Percentiles rank a stretch among this genome's conserved stretches.
Evolutionary conservation across 352 stramenopile species (phyloP).

Genomic region (Pythium aphanidermatum): DNA sequence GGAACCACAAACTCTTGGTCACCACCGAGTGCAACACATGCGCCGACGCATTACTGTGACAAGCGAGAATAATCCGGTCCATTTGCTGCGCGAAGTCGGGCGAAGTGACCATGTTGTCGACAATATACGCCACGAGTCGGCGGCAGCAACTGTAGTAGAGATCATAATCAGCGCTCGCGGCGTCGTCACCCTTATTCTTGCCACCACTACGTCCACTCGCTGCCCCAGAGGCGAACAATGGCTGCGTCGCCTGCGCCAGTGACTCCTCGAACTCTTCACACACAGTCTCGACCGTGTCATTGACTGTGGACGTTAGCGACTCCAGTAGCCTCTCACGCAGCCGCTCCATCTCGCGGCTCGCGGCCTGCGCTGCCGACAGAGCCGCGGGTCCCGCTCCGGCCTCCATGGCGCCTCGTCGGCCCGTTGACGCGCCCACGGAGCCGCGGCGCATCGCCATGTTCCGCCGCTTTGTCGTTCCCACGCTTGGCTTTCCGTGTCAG

Average conservation of each 20-base stretch:
- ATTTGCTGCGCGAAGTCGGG: constrained; percentile 51
- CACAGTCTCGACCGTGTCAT: constrained; percentile 40
- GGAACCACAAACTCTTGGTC: constrained; percentile 63
- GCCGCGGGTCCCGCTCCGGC: background rate
- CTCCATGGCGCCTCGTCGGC: background rate
- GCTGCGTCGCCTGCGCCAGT: constrained; percentile 9
- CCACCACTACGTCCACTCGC: no score
- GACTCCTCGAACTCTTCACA: constrained; percentile 37
- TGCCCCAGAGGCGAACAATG: no score
- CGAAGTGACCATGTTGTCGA: constrained; percentile 55
- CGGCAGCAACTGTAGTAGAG: constrained; percentile 51
- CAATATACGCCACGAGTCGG: constrained; percentile 55
- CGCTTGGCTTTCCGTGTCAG: no score
- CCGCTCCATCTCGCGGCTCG: constrained; percentile 15
- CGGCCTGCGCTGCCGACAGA: background rate
- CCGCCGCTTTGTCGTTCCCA: no score
- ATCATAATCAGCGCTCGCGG: constrained; percentile 36
- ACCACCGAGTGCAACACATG: constrained; percentile 47
- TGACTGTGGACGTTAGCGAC: constrained; percentile 39
- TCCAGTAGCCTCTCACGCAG: constrained; percentile 31
- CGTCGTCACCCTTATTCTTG: no score
- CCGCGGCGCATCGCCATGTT: no score
- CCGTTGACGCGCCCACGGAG: background rate
- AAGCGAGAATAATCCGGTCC: constrained; percentile 65
- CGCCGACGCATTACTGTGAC: constrained; percentile 46